These are phyloP conservation scores for Marchantia polymorpha DNA, from an alignment of 225 moss, liverwort and hornwort species.

Conservation along the genomic window DNA sequence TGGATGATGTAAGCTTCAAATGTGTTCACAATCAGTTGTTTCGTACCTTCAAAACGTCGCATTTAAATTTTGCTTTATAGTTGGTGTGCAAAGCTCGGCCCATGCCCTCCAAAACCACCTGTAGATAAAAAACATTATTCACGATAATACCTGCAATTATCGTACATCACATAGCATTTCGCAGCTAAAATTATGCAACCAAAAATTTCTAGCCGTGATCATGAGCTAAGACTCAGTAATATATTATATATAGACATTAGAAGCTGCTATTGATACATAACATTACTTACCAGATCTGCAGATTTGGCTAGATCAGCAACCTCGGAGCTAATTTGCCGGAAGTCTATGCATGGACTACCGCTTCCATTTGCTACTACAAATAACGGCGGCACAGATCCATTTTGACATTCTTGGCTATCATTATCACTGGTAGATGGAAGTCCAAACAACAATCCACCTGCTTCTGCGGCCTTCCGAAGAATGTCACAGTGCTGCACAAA, in stretches of 20 bases:
- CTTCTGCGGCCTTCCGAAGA: constrained; percentile 80
- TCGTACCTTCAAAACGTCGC: constrained; percentile 79
- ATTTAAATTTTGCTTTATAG: constrained; percentile 81
- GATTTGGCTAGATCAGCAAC: constrained; percentile 81
- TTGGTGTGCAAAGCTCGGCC: constrained; percentile 94
- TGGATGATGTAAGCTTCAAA: background rate
- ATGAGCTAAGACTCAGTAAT: too few species aligned
- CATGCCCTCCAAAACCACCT: constrained; percentile 90
- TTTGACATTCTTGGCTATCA: constrained; percentile 12
- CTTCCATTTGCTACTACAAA: constrained; percentile 90
- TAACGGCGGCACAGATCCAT: constrained; percentile 53
- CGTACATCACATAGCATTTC: background rate
- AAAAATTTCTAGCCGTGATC: too few species aligned
- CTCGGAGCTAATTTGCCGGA: constrained; percentile 96
- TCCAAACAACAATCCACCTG: constrained; percentile 80
- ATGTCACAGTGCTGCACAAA: constrained; percentile 69
- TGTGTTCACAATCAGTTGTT: background rate
- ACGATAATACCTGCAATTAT: background rate
- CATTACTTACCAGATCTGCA: constrained; percentile 59
- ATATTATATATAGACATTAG: background rate
- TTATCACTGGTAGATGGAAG: constrained; percentile 35
- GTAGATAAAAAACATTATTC: constrained; percentile 3
- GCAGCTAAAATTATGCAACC: too few species aligned
- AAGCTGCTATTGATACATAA: too few species aligned
- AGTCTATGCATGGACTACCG: constrained; percentile 96